These are phyloP conservation scores for Crotalaria pallida DNA, from an alignment of 306 rosid species.

Conservation along the genomic window DNA sequence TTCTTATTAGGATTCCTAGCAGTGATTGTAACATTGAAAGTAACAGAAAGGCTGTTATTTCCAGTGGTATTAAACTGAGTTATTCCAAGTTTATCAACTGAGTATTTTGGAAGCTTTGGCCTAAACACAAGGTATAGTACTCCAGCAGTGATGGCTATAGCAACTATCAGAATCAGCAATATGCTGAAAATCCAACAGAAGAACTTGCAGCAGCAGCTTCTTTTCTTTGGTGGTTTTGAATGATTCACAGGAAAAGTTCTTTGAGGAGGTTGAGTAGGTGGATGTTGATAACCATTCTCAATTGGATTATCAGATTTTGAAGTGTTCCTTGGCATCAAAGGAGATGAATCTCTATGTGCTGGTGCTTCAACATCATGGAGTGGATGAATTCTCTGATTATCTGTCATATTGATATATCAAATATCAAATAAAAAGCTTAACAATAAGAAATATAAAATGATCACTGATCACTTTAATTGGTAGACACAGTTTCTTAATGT, in stretches of 20 bases:
- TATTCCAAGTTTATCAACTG: slow-evolving; percentile 40
- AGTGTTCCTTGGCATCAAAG: slow-evolving; percentile 40
- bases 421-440: background rate
- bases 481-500: background rate
- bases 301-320: slow-evolving; percentile 44
- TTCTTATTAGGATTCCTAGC: slow-evolving; percentile 78
- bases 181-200: slow-evolving; percentile 45
- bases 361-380: slow-evolving; percentile 57
- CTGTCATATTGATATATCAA: slow-evolving; percentile 35
- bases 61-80: slow-evolving; percentile 28
- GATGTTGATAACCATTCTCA: background rate
- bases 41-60: slow-evolving; percentile 34
- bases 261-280: slow-evolving; percentile 28
- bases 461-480: background rate
- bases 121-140: slow-evolving; percentile 61
- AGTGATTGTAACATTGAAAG: slow-evolving; percentile 54
- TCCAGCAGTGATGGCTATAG: slow-evolving; percentile 49
- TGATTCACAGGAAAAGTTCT: slow-evolving; percentile 37
- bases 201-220: slow-evolving; percentile 63
- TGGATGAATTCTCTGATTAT: slow-evolving; percentile 54
- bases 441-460: background rate
- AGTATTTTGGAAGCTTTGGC: slow-evolving; percentile 76
- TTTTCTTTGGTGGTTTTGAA: slow-evolving; percentile 63
- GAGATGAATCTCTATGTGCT: slow-evolving; percentile 35
- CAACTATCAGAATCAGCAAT: slow-evolving; percentile 33